Evolutionary conservation across 768 basidiomycete genomes (phyloP).

Genomic region (Hydnum rufescens): DNA sequence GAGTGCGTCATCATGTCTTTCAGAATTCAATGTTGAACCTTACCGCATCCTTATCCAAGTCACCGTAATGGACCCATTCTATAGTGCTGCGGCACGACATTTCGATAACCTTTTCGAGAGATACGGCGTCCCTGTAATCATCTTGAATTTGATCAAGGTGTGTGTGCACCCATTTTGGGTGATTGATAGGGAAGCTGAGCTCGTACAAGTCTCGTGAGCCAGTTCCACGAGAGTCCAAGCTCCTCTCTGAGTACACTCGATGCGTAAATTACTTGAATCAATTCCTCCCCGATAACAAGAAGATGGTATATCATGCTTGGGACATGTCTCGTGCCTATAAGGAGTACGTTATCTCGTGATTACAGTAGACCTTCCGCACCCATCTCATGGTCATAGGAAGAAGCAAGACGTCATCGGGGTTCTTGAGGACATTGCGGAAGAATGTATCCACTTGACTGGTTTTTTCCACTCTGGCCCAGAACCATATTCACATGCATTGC

Average conservation of each 20-base stretch:
- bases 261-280: slow-evolving; percentile 90
- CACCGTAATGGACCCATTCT: slow-evolving; percentile 87
- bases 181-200: background rate
- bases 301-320: slow-evolving; percentile 86
- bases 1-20: slow-evolving; percentile 31
- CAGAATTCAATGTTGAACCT: background rate
- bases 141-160: slow-evolving; percentile 87
- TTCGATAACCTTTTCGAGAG: slow-evolving; percentile 80
- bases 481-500: slow-evolving; percentile 49
- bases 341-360: slow-evolving; percentile 35
- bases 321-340: slow-evolving; percentile 94
- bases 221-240: slow-evolving; percentile 57
- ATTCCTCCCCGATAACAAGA: slow-evolving; percentile 67
- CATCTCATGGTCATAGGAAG: slow-evolving; percentile 35
- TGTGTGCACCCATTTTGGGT: slow-evolving; percentile 31
- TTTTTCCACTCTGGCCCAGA: slow-evolving; percentile 93
- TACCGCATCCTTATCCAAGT: slow-evolving; percentile 30
- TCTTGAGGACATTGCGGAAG: slow-evolving; percentile 85
- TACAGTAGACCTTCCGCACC: no score
- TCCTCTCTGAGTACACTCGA: slow-evolving; percentile 77
- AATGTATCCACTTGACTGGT: slow-evolving; percentile 72
- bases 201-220: slow-evolving; percentile 23
- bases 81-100: slow-evolving; percentile 77
- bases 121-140: slow-evolving; percentile 77
- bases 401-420: slow-evolving; percentile 92